Conservation (phyloP, 176 grass and related monocot species). For the Eleusine coracana region DNA sequence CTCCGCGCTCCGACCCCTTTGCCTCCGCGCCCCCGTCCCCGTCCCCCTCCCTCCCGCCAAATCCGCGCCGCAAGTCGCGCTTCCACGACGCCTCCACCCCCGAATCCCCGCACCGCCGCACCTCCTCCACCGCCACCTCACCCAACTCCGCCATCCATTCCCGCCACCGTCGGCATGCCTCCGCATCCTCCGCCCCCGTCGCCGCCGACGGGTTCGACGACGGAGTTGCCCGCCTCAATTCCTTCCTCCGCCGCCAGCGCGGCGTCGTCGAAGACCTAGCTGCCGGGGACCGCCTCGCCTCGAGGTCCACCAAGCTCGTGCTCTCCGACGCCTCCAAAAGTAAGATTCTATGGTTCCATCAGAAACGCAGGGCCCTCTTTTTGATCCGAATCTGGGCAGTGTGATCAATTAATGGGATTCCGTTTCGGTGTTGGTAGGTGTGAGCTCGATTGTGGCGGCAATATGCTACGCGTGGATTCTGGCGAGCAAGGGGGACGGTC, state of each 20-base stretch:
- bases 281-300: conserved; percentile 22
- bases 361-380: not conserved
- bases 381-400: conserved; percentile 20
- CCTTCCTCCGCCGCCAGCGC: conserved; percentile 67
- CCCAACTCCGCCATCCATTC: not conserved
- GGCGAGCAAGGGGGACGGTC: conserved; percentile 54
- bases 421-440: conserved; percentile 20
- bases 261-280: conserved; percentile 35
- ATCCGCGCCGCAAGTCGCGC: conserved; percentile 66
- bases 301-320: conserved; percentile 52
- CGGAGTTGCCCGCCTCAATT: conserved; percentile 50
- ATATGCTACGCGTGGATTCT: conserved; percentile 77
- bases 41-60: conserved; percentile 49
- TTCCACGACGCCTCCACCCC: conserved; percentile 45
- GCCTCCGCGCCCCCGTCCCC: conserved; percentile 12
- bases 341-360: not conserved
- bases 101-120: conserved; percentile 22
- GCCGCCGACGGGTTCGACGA: conserved; percentile 31
- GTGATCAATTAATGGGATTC: not conserved
- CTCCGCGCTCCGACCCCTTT: conserved; percentile 28
- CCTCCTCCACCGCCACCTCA: conserved; percentile 21
- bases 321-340: conserved; percentile 68
- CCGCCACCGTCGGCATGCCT: conserved; percentile 30
- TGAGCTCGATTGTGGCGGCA: conserved; percentile 60
- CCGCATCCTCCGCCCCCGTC: conserved; percentile 27